Conservation (phyloP, 129 eudicot genomes). For the Tagetes erecta region DNA sequence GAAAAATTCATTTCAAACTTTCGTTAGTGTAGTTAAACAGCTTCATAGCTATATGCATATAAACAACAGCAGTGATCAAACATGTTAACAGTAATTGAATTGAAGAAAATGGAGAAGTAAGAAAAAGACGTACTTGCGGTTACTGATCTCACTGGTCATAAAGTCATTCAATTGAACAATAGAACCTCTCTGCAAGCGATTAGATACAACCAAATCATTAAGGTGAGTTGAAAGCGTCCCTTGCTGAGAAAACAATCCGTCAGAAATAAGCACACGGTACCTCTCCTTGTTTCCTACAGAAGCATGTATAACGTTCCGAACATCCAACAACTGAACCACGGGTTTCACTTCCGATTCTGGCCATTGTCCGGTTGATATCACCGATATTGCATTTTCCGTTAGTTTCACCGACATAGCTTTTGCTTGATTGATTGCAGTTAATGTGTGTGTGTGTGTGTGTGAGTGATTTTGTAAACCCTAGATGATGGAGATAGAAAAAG, state of each 20-base stretch:
- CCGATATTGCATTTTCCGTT: conserved; percentile 49
- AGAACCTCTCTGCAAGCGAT: conserved; percentile 57
- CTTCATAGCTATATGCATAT: not conserved
- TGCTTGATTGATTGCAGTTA: not conserved
- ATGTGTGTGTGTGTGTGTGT: not conserved
- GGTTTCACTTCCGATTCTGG: conserved; percentile 40
- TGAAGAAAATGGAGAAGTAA: not conserved
- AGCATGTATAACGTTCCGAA: conserved; percentile 32
- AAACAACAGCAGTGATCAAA: not conserved
- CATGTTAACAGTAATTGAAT: not conserved
- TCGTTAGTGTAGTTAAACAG: too few species aligned
- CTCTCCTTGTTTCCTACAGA: conserved; percentile 41
- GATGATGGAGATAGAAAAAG: conserved; percentile 21
- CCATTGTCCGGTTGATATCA: conserved; percentile 25
- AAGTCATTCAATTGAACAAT: conserved; percentile 54
- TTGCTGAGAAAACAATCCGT: conserved; percentile 49
- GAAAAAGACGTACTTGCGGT: conserved; percentile 43
- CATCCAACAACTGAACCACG: conserved; percentile 54
- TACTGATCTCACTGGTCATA: conserved; percentile 36
- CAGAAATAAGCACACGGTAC: conserved; percentile 60
- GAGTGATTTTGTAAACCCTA: conserved; percentile 39
- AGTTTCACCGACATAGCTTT: conserved; percentile 43
- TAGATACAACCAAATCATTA: conserved; percentile 55
- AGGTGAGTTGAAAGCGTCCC: conserved; percentile 74
- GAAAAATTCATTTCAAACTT: too few species aligned